These are phyloP conservation scores for Saprolegnia parasitica DNA, from an alignment of 352 stramenopile species.

Conservation along the genomic window DNA sequence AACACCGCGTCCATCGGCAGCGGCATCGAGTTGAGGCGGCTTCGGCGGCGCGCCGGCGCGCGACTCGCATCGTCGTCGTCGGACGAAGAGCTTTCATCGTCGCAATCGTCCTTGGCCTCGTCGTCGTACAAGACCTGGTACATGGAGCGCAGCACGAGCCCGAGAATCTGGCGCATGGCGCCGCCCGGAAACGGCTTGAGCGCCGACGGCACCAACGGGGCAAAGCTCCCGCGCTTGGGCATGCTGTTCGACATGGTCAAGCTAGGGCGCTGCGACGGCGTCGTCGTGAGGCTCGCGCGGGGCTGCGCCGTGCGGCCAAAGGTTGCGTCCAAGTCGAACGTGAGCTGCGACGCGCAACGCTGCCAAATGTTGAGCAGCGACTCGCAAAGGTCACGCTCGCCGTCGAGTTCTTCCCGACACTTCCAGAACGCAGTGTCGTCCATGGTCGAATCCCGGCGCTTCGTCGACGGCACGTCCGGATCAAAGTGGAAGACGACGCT, in stretches of 20 bases:
- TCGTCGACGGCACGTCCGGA: slow-evolving; percentile 54
- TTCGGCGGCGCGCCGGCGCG: slow-evolving; percentile 12
- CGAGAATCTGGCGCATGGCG: slow-evolving; percentile 77
- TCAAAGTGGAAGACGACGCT: slow-evolving; percentile 82
- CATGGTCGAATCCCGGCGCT: slow-evolving; percentile 39
- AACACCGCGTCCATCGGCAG: slow-evolving; percentile 38
- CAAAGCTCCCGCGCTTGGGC: slow-evolving; percentile 24
- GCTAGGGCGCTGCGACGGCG: not conserved
- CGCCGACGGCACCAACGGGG: slow-evolving; percentile 26
- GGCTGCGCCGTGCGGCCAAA: slow-evolving; percentile 57
- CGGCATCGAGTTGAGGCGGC: slow-evolving; percentile 25
- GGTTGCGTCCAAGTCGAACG: slow-evolving; percentile 65
- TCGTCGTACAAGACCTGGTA: slow-evolving; percentile 54
- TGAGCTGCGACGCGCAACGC: slow-evolving; percentile 67
- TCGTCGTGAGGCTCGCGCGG: slow-evolving; percentile 8
- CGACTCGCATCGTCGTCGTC: not conserved
- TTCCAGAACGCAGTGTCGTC: slow-evolving; percentile 51
- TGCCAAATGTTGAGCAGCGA: slow-evolving; percentile 74
- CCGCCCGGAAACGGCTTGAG: slow-evolving; percentile 65
- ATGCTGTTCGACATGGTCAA: slow-evolving; percentile 8
- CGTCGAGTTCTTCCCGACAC: slow-evolving; percentile 63
- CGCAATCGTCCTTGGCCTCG: slow-evolving; percentile 2
- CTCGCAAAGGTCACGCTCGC: slow-evolving; percentile 72
- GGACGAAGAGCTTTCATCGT: not conserved
- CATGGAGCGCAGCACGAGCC: slow-evolving; percentile 65